Evolutionary conservation across 192 early-diverging fungal species (phyloP), one percentile per base, ranked within the genome.

Genomic region (Pilaira anomala): DNA sequence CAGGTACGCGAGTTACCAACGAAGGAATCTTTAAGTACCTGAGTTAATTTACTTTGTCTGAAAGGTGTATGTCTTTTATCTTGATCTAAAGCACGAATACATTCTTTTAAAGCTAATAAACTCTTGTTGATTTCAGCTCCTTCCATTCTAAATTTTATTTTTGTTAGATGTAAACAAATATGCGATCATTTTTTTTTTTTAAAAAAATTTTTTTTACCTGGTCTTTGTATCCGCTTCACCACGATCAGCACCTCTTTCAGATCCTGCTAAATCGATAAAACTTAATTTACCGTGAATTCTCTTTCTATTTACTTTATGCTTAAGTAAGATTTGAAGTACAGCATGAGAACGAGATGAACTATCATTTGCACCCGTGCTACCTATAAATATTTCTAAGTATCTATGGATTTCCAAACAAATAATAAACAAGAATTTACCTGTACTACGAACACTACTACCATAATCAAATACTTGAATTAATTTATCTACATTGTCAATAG

Each of bases 41-140:
- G 95, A 0, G 97, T 98, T 51, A 98, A 73, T 79, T 98, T 97
- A 73, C 88, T 91, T 65, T 97, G 94, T 57, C 97, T 84, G 80
- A 97, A 98, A n/a, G 97, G 97, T 42, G 91, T 93, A 69, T 98
- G 97, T 60, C 85, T 87, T 63, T 94, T 95, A 63, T 90, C 91
- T 67, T 93, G 87, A 67, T 97, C 97, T 48, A 97, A 75, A 3
- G 97, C 94, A 59, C 95, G 89, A 76, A 98, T 98, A 64, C 95
- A 97, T 66, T 97, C 95, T 71, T 98, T 97, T 61, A 98, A 75
- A 0, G 95, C 97, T 49, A 98, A 78, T 61, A 98, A 80, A 68
- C 92, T 93, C 78, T 97, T 97, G 80, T 98, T 98, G 80, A 98
- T 98, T 76, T 98, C 95, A 0, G 95, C 91, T 6, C 95, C 97